Percentiles rank a stretch among this genome's conserved stretches.
These are phyloP conservation scores for Arachnopeziza araneosa DNA, from an alignment of 2,329 filamentous ascomycete genomes.

Conservation along the genomic window DNA sequence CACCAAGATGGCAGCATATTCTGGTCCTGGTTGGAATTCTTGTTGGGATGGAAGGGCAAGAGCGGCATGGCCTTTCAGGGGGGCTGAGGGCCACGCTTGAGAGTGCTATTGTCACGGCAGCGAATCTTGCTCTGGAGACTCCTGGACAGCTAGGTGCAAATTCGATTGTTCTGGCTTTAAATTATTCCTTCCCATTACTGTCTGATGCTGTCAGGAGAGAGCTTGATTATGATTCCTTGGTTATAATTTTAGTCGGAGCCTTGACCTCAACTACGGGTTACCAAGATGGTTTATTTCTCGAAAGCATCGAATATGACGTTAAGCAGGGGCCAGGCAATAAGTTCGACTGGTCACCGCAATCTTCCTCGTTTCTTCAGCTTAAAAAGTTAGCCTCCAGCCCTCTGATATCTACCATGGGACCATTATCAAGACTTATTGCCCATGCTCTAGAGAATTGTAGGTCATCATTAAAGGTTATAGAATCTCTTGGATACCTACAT, in stretches of 20 bases:
- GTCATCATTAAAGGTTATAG: conserved; percentile 38
- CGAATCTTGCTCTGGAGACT: conserved; percentile 51
- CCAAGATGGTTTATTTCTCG: conserved; percentile 59
- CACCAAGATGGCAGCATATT: conserved; percentile 63
- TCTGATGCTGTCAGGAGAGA: conserved; percentile 45
- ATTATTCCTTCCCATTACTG: conserved; percentile 57
- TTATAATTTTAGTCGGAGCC: conserved; percentile 52
- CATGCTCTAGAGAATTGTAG: conserved; percentile 53
- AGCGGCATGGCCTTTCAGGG: conserved; percentile 48
- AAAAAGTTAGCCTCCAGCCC: conserved; percentile 51
- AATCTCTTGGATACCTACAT: conserved; percentile 47
- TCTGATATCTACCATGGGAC: conserved; percentile 54
- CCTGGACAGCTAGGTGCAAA: conserved; percentile 44
- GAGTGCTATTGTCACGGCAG: conserved; percentile 53
- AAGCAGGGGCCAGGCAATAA: conserved; percentile 42
- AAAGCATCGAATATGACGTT: conserved; percentile 56
- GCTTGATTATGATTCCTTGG: conserved; percentile 52
- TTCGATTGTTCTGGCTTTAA: conserved; percentile 54
- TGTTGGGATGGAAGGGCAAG: conserved; percentile 51
- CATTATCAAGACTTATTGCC: conserved; percentile 56
- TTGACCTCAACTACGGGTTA: conserved; percentile 57
- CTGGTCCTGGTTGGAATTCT: conserved; percentile 58
- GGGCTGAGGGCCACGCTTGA: conserved; percentile 52
- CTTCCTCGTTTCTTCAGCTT: conserved; percentile 51
- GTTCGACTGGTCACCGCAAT: conserved; percentile 54